Evolutionary conservation across 495 filamentous ascomycete species (phyloP).

Genomic region (Ramalina peruviana): DNA sequence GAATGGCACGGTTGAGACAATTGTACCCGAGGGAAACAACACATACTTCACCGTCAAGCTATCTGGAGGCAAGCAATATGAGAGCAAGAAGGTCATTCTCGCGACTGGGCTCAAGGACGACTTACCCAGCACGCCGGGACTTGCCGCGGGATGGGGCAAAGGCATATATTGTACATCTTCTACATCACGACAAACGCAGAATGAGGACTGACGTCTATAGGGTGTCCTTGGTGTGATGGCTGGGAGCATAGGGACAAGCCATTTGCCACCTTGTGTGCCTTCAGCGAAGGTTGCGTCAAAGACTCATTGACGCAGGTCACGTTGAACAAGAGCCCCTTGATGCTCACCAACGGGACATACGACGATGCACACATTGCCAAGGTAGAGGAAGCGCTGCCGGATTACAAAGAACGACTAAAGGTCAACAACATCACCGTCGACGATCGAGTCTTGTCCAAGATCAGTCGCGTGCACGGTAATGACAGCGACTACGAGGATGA

Average conservation of each 20-base stretch:
- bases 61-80: slow-evolving; percentile 22
- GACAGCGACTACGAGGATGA: slow-evolving; percentile 30
- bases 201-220: neutral
- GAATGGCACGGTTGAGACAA: slow-evolving; percentile 36
- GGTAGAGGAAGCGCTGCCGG: slow-evolving; percentile 25
- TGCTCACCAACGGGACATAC: slow-evolving; percentile 42
- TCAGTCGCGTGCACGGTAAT: slow-evolving; percentile 34
- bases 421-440: slow-evolving; percentile 37
- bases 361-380: slow-evolving; percentile 25
- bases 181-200: neutral
- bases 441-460: slow-evolving; percentile 35
- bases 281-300: slow-evolving; percentile 26
- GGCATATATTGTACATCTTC: slow-evolving; percentile 33
- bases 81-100: slow-evolving; percentile 38
- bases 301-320: slow-evolving; percentile 34
- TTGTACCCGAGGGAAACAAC: slow-evolving; percentile 23
- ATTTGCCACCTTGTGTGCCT: slow-evolving; percentile 34
- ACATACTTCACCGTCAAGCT: slow-evolving; percentile 31
- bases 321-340: slow-evolving; percentile 28
- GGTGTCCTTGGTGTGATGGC: slow-evolving; percentile 51
- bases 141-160: slow-evolving; percentile 38
- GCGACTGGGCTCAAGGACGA: slow-evolving; percentile 41
- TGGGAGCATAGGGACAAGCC: slow-evolving; percentile 43
- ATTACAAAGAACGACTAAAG: slow-evolving; percentile 33
- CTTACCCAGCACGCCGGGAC: slow-evolving; percentile 36